These are phyloP conservation scores for Anthracocystis setariae DNA, from an alignment of 1,284 basidiomycete species.

Conservation along the genomic window DNA sequence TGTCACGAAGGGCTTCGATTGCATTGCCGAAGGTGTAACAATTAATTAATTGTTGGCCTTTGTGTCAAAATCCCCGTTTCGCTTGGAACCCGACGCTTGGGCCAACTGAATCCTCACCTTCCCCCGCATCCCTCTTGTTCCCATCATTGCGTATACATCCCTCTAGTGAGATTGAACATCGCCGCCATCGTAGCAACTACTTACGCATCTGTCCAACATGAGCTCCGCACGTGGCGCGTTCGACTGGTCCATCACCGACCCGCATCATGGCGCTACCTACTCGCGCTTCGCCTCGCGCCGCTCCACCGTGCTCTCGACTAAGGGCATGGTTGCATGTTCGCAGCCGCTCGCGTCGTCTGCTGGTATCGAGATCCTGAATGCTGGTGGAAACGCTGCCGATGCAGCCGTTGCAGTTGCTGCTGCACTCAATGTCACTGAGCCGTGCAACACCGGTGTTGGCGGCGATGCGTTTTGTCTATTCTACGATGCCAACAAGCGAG, in stretches of 20 bases:
- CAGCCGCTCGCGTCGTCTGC: conserved; percentile 89
- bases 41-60: neutral
- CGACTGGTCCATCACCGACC: conserved; percentile 43
- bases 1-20: neutral
- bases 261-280: conserved; percentile 35
- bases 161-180: no score
- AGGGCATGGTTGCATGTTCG: conserved; percentile 86
- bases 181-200: no score
- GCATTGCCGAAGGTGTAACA: neutral
- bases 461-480: conserved; percentile 91
- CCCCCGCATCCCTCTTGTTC: neutral
- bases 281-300: conserved; percentile 55
- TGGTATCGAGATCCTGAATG: conserved; percentile 85
- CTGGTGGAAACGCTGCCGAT: conserved; percentile 85
- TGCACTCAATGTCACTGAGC: conserved; percentile 77
- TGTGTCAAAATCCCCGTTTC: neutral
- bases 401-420: conserved; percentile 78
- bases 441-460: conserved; percentile 70
- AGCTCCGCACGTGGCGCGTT: conserved; percentile 23
- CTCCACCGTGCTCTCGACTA: conserved; percentile 71
- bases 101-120: neutral
- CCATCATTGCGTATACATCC: no score
- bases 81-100: neutral
- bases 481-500: conserved; percentile 82
- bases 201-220: conserved; percentile 5